Evolutionary conservation across 2,329 filamentous ascomycete species (phyloP), one percentile per base, ranked within the genome.

Genomic region (Penicillium sp.): DNA sequence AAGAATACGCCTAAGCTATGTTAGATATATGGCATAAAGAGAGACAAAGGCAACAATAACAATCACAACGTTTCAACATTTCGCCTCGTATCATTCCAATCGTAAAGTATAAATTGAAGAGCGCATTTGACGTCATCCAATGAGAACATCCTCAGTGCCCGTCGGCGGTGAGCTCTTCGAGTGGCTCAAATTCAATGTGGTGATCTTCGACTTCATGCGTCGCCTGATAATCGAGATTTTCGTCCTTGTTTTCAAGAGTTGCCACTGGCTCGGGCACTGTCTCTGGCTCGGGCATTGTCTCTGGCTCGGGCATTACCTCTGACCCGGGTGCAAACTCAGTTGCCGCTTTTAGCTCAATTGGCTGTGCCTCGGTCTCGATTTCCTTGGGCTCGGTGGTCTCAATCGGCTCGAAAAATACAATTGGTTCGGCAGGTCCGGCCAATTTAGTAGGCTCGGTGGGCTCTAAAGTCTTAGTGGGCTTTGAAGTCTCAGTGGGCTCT

Each of bases 21-120:
- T 6, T 45, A 13, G 47, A 36, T 45, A 44, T 42, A 28, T 28
- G 21, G 24, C 41, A 50, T 21, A 28, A 36, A 43, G 18, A 16
- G 13, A 23, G 16, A 36, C 3, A 3, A 3, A 16, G 24, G 21
- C 16, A 39, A 41, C 38, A 18, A 33, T 1, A 28, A 6, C 13
- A 43, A 47, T 34, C 33, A 15, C 15, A 46, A 51, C 41, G 26
- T 38, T 16, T 29, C 42, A 26, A 56, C 41, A 46, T 59, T 45
- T 50, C 45, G 24, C 44, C 52, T 56, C 42, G 41, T 54, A 29
- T 62, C 60, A 13, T 62, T 62, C 45, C 54, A 50, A 45, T 62
- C 60, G 28, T 62, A 41, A 53, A 51, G 10, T 2, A 3, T 28
- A 10, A 34, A 10, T n/a, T 51, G 18, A 31, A 46, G 29, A 26